A percentile compares a stretch with the other conserved stretches of the same genome.
These are phyloP conservation scores for Cardamine chenopodiifolia DNA, from an alignment of 345 rosid species.

Conservation along the genomic window DNA sequence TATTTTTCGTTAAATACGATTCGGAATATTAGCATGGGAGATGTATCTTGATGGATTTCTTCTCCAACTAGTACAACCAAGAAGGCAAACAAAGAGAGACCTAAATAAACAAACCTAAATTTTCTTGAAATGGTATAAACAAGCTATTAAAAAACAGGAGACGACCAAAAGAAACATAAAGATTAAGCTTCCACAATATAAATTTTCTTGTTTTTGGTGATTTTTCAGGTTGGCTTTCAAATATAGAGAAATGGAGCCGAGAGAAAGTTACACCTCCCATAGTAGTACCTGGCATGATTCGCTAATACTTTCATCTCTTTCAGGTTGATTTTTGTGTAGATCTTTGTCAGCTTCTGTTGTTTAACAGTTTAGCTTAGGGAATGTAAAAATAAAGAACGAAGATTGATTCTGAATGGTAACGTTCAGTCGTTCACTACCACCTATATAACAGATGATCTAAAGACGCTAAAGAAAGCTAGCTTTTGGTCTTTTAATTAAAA, in stretches of 20 bases:
- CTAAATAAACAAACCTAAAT: neutral
- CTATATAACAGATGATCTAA: constrained; percentile 30
- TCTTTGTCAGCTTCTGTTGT: neutral
- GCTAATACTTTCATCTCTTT: constrained; percentile 19
- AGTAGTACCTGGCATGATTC: constrained; percentile 49
- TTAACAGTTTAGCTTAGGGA: constrained; percentile 19
- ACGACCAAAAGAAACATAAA: neutral
- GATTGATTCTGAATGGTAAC: constrained; percentile 26
- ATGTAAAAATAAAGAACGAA: neutral
- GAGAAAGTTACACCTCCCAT: constrained; percentile 52
- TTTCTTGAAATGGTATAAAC: too few relatives aligned
- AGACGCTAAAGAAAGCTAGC: constrained; percentile 17
- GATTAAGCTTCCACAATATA: neutral
- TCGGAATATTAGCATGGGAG: too few relatives aligned
- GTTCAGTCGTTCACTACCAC: neutral
- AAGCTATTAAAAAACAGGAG: too few relatives aligned
- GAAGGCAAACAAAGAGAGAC: too few relatives aligned
- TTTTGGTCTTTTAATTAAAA: neutral
- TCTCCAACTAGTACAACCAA: too few relatives aligned
- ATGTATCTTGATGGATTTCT: too few relatives aligned
- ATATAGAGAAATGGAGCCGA: constrained; percentile 56
- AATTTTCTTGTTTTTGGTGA: neutral
- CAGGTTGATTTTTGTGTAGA: neutral
- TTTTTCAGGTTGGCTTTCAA: constrained; percentile 60
- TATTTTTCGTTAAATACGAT: too few relatives aligned